These are phyloP conservation scores for Serendipita sp. DNA, from an alignment of 768 basidiomycete species.

Conservation along the genomic window DNA sequence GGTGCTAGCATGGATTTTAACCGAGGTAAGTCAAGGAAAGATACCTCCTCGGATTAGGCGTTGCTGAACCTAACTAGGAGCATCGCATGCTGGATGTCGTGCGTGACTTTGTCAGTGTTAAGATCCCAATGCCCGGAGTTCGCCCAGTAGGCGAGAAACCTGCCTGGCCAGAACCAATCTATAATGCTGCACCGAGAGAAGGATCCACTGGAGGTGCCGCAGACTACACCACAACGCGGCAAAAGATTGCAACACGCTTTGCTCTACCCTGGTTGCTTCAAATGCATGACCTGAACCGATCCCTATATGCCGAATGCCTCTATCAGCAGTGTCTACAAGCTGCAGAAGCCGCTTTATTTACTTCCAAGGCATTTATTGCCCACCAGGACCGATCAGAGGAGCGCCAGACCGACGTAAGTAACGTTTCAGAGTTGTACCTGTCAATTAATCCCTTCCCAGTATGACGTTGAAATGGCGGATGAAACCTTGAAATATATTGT, in stretches of 20 bases:
- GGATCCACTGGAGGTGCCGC: conserved; percentile 25
- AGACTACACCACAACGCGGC: conserved; percentile 48
- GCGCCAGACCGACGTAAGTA: neutral
- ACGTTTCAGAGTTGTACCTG: conserved; percentile 11
- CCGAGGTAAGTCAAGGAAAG: conserved; percentile 33
- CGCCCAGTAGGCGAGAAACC: conserved; percentile 26
- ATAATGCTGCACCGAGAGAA: conserved; percentile 16
- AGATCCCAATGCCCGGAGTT: conserved; percentile 46
- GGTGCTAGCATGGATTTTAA: conserved; percentile 52
- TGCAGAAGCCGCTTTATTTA: conserved; percentile 16
- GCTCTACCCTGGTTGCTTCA: conserved; percentile 52
- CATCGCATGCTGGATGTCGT: conserved; percentile 47
- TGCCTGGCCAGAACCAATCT: conserved; percentile 36
- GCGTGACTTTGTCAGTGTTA: conserved; percentile 46
- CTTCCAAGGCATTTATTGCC: conserved; percentile 2
- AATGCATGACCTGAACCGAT: conserved; percentile 43
- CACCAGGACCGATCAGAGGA: neutral
- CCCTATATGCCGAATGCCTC: conserved; percentile 33
- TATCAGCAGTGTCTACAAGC: conserved; percentile 38
- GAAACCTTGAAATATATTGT: conserved; percentile 33
- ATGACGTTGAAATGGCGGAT: conserved; percentile 20
- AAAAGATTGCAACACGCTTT: conserved; percentile 36
- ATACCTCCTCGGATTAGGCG: neutral
- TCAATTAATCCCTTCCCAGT: conserved; percentile 4
- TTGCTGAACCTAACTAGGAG: conserved; percentile 30